phyloP scores from a whole-genome alignment of 1,284 basidiomycete genomes.

The Malassezia equina region DNA sequence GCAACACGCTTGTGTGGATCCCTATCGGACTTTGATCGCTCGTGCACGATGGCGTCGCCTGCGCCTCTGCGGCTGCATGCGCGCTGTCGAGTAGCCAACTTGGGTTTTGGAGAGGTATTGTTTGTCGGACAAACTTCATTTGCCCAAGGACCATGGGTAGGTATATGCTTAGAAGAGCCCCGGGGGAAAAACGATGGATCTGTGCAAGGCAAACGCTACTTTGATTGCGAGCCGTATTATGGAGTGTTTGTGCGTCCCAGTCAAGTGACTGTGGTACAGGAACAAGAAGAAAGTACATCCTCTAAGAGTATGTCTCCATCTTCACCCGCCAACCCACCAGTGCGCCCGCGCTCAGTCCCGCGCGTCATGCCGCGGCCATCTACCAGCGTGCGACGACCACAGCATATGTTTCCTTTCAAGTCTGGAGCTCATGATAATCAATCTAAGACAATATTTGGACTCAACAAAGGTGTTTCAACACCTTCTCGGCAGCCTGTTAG shows the following conservation, averaged over 20 bases:
- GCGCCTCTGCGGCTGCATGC: constrained; percentile 31
- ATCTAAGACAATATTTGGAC: neutral
- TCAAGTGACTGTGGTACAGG: constrained; percentile 58
- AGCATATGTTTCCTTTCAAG: neutral
- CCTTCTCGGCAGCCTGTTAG: neutral
- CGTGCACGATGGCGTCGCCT: constrained; percentile 7
- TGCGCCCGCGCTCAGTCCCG: neutral
- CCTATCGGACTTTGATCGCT: neutral
- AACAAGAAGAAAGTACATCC: neutral
- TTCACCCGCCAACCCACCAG: neutral
- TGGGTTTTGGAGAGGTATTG: constrained; percentile 69
- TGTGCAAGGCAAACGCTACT: constrained; percentile 73
- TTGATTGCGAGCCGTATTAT: constrained; percentile 63
- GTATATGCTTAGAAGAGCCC: constrained; percentile 64
- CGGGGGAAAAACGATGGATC: constrained; percentile 93
- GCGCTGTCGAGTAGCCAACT: constrained; percentile 32
- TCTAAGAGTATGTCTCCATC: neutral
- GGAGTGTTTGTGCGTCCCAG: constrained; percentile 86
- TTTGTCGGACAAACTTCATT: constrained; percentile 77
- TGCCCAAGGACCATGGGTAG: constrained; percentile 83
- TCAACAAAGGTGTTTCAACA: neutral
- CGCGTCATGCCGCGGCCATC: neutral
- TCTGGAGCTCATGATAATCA: neutral
- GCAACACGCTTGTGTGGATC: neutral
- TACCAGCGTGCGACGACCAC: neutral